Conservation (phyloP, 495 filamentous ascomycete genomes). For the Tuber aestivum region DNA sequence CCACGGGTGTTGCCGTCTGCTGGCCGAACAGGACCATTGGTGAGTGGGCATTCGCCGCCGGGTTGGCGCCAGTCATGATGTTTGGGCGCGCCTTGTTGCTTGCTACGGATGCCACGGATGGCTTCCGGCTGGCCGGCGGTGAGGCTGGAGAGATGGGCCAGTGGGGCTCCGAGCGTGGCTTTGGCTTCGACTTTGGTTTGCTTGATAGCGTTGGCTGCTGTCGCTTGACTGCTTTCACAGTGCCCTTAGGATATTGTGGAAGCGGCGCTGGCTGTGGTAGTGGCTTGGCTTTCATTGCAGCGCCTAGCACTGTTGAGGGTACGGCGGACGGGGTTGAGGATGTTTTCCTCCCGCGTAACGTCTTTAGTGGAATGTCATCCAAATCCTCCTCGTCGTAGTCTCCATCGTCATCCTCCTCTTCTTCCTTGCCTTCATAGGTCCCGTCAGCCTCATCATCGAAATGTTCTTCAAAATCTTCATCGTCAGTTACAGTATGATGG, state of each 20-base stretch:
- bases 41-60: constrained; percentile 8
- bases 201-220: constrained; percentile 35
- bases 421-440: constrained; percentile 48
- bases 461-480: constrained; percentile 39
- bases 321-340: constrained; percentile 17
- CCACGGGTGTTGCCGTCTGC: constrained; percentile 31
- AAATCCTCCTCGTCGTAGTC: constrained; percentile 54
- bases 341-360: constrained; percentile 27
- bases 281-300: constrained; percentile 22
- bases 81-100: constrained; percentile 45
- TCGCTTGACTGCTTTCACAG: constrained; percentile 39
- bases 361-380: constrained; percentile 40
- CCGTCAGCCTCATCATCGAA: constrained; percentile 41
- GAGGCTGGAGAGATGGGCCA: constrained; percentile 66
- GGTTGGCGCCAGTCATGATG: constrained; percentile 23
- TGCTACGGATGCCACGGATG: constrained; percentile 62
- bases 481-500: constrained; percentile 21
- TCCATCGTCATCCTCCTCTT: constrained; percentile 49
- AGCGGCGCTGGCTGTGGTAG: neutral
- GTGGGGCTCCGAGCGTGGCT: constrained; percentile 38
- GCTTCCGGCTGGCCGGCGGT: constrained; percentile 66
- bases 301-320: constrained; percentile 18
- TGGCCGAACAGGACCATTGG: constrained; percentile 27
- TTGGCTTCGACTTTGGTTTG: constrained; percentile 46
- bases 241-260: constrained; percentile 31